Conservation (phyloP, 257 asterid species). For the Pogostemon cablin region DNA sequence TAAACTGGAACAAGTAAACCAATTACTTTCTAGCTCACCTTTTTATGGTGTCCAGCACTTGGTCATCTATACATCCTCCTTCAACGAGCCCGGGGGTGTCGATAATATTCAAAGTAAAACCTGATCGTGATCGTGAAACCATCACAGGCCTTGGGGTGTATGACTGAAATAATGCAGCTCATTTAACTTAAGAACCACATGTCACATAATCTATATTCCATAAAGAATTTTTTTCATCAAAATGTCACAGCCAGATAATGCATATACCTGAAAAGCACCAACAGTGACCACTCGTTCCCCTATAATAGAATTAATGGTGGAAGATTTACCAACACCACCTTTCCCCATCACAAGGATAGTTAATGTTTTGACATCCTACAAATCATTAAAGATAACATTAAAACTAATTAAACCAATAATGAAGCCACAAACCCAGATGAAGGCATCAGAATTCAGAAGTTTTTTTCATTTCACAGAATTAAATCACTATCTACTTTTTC, state of each 20-base stretch:
- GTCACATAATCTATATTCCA: background rate
- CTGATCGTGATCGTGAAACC: constrained; percentile 89
- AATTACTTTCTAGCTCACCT: constrained; percentile 45
- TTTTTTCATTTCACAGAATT: background rate
- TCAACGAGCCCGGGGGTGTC: constrained; percentile 98
- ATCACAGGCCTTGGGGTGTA: constrained; percentile 93
- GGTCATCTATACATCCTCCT: constrained; percentile 90
- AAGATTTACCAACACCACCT: constrained; percentile 98
- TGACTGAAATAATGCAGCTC: constrained; percentile 52
- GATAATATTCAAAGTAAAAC: constrained; percentile 81
- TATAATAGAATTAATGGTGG: constrained; percentile 82
- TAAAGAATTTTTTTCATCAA: background rate
- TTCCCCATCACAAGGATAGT: constrained; percentile 96
- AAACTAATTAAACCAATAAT: background rate
- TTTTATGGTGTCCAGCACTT: constrained; percentile 77
- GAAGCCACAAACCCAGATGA: background rate
- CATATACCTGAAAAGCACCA: constrained; percentile 90
- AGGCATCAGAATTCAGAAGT: background rate
- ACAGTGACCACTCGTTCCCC: constrained; percentile 92
- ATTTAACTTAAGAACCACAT: background rate
- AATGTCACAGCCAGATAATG: constrained; percentile 3
- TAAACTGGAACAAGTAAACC: background rate
- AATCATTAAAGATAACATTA: background rate
- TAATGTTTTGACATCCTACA: constrained; percentile 74
- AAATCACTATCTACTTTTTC: background rate